A percentile compares a stretch with the other conserved stretches of the same genome.
phyloP scores from a whole-genome alignment of 345 rosid species.

The Bruguiera sexangula region DNA sequence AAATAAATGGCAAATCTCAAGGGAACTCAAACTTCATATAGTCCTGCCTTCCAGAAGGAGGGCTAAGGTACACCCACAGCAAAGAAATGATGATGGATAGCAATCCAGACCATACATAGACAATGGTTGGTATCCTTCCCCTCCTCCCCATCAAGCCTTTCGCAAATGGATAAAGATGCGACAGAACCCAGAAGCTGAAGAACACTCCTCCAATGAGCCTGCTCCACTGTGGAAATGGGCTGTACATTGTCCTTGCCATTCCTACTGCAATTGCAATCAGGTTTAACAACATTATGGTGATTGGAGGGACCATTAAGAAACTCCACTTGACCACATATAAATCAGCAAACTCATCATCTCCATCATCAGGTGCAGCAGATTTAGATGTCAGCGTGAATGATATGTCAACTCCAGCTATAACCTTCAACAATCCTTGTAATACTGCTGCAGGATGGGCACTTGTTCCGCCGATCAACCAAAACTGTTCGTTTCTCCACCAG shows the following conservation, averaged over 20 bases:
- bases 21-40: conserved; percentile 51
- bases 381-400: conserved; percentile 73
- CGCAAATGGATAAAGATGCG: conserved; percentile 74
- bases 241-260: conserved; percentile 57
- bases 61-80: conserved; percentile 70
- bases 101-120: conserved; percentile 75
- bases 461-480: conserved; percentile 80
- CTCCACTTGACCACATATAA: conserved; percentile 63
- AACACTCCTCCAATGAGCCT: conserved; percentile 78
- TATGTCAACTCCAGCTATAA: conserved; percentile 69
- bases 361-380: conserved; percentile 60
- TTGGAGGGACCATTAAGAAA: conserved; percentile 65
- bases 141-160: conserved; percentile 85
- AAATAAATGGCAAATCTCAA: conserved; percentile 9
- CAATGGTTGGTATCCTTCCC: conserved; percentile 70
- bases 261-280: conserved; percentile 58
- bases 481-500: conserved; percentile 86
- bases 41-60: conserved; percentile 51
- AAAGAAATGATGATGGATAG: conserved; percentile 58
- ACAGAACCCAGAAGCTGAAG: conserved; percentile 76
- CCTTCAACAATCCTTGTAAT: conserved; percentile 66
- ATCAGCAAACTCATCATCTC: conserved; percentile 63
- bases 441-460: conserved; percentile 85
- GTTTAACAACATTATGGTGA: conserved; percentile 68
- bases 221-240: conserved; percentile 71